Conservation (phyloP, 2,329 filamentous ascomycete species). For the Fusarium algeriense region DNA sequence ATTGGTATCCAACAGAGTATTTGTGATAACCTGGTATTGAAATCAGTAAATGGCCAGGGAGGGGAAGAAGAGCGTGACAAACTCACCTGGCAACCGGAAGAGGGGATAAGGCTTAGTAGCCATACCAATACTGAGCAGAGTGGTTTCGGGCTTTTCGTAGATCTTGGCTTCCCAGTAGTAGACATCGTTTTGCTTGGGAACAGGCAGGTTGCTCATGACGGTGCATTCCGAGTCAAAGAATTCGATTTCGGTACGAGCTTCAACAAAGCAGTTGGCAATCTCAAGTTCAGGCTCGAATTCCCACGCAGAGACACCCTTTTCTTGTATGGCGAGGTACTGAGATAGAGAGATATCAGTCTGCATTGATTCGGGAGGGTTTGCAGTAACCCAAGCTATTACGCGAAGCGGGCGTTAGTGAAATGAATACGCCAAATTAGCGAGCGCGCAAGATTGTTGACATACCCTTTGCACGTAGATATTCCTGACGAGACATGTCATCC, state of each 20-base stretch:
- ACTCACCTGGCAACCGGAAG: slow-evolving; percentile 89
- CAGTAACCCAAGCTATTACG: slow-evolving; percentile 84
- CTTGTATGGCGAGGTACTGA: slow-evolving; percentile 97
- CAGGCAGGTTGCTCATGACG: slow-evolving; percentile 94
- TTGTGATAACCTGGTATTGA: slow-evolving; percentile 81
- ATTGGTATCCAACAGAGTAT: slow-evolving; percentile 91
- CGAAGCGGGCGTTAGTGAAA: slow-evolving; percentile 31
- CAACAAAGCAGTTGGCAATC: slow-evolving; percentile 98
- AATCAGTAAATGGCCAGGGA: slow-evolving; percentile 37
- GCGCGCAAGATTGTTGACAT: slow-evolving; percentile 45
- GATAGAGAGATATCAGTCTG: slow-evolving; percentile 98
- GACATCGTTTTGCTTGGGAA: slow-evolving; percentile 98
- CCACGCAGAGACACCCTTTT: slow-evolving; percentile 99
- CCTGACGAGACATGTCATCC: slow-evolving; percentile 90
- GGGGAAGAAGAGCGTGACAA: slow-evolving; percentile 2
- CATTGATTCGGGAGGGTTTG: slow-evolving; percentile 92
- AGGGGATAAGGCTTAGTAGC: slow-evolving; percentile 97
- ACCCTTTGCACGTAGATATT: slow-evolving; percentile 97
- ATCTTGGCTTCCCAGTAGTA: slow-evolving; percentile 99
- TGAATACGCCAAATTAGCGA: neutral
- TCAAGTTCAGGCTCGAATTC: slow-evolving; percentile 99
- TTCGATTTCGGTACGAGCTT: slow-evolving; percentile 95
- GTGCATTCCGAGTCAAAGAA: slow-evolving; percentile 99
- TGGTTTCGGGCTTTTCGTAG: slow-evolving; percentile 94
- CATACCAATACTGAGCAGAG: slow-evolving; percentile 90